phyloP scores from a whole-genome alignment of 441 rosid species.

The Brassica balearica region DNA sequence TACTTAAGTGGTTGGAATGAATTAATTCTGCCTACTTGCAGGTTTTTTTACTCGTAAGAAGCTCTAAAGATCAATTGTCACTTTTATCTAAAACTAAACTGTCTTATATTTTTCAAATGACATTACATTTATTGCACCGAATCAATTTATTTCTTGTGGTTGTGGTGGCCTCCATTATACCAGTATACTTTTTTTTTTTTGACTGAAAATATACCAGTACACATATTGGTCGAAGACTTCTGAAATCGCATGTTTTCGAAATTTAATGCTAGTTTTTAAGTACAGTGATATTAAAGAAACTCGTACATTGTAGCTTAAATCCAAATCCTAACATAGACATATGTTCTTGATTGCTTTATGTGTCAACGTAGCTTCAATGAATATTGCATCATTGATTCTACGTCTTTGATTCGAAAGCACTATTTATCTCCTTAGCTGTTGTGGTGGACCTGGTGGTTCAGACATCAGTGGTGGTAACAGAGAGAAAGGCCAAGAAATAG shows the following conservation, averaged over 20 bases:
- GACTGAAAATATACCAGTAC: no score
- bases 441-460: slow-evolving; percentile 28
- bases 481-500: slow-evolving; percentile 89
- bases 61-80: background rate
- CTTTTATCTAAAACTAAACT: background rate
- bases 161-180: slow-evolving; percentile 22
- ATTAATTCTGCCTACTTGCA: slow-evolving; percentile 28
- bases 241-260: slow-evolving; percentile 6
- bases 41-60: background rate
- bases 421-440: slow-evolving; percentile 88
- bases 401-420: slow-evolving; percentile 80
- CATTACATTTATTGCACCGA: slow-evolving; percentile 35
- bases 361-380: slow-evolving; percentile 32
- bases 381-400: slow-evolving; percentile 67
- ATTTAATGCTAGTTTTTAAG: background rate
- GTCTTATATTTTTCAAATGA: slow-evolving; percentile 21
- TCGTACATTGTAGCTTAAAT: slow-evolving; percentile 8
- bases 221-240: slow-evolving; percentile 14
- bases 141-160: slow-evolving; percentile 18
- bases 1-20: slow-evolving; percentile 26
- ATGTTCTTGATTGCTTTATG: background rate
- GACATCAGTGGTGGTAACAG: slow-evolving; percentile 46
- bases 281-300: slow-evolving; percentile 4
- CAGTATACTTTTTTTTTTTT: no score
- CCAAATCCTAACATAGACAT: background rate